phyloP scores from a whole-genome alignment of 2,329 filamentous ascomycete species.

The Tolypocladium tropicale region DNA sequence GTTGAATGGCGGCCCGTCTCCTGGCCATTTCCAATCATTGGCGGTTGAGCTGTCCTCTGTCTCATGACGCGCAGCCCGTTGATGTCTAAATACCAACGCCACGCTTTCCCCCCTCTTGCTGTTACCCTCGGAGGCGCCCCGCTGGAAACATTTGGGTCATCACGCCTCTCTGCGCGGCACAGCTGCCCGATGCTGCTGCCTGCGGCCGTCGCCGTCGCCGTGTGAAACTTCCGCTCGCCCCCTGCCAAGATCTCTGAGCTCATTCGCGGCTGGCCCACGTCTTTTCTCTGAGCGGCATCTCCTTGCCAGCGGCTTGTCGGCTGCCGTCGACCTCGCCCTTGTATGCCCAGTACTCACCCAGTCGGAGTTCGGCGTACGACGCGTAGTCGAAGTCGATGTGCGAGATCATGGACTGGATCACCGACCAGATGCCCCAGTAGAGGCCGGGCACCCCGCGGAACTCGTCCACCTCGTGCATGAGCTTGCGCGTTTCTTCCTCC shows the following conservation, averaged over 20 bases:
- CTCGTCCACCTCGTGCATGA: slow-evolving; percentile 73
- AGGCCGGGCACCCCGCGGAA: slow-evolving; percentile 89
- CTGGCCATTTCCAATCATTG: slow-evolving; percentile 2
- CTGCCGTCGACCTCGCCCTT: slow-evolving; percentile 62
- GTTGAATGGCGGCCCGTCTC: slow-evolving; percentile 4
- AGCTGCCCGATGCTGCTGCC: neutral
- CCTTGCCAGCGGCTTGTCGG: slow-evolving; percentile 38
- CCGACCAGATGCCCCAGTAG: slow-evolving; percentile 86
- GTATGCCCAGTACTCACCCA: slow-evolving; percentile 92
- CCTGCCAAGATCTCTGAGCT: neutral
- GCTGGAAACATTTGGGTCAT: neutral
- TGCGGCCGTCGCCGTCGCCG: neutral
- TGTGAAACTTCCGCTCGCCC: neutral
- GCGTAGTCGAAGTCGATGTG: slow-evolving; percentile 97
- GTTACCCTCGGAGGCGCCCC: neutral
- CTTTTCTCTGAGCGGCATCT: slow-evolving; percentile 64
- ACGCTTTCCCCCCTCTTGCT: neutral
- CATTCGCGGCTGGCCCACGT: slow-evolving; percentile 52
- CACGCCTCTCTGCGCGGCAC: neutral
- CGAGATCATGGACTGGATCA: slow-evolving; percentile 90
- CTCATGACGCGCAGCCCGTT: neutral
- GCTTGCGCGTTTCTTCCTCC: slow-evolving; percentile 53
- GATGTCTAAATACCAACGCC: slow-evolving; percentile 2
- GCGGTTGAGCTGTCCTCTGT: slow-evolving; percentile 3
- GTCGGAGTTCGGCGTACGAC: slow-evolving; percentile 72